Percentiles rank a stretch among this genome's conserved stretches.
These are phyloP conservation scores for Iris macrosiphon DNA, from an alignment of 106 monocot species.

Conservation along the genomic window DNA sequence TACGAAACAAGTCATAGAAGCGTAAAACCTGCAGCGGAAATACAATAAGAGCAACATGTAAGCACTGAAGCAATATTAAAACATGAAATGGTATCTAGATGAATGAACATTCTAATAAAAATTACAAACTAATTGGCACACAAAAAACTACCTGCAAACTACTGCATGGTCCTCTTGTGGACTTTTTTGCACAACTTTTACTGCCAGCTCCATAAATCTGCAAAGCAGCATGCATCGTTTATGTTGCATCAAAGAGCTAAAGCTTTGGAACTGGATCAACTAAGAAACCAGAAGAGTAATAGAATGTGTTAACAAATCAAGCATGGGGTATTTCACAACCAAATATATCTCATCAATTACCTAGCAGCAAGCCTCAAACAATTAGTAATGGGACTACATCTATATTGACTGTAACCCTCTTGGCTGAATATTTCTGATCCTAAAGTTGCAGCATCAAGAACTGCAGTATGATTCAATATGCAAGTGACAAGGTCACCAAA, in stretches of 20 bases:
- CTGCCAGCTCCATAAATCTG: conserved; percentile 36
- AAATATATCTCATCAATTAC: conserved; percentile 11
- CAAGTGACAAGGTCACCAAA: conserved; percentile 28
- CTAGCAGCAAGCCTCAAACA: conserved; percentile 30
- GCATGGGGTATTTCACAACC: neutral
- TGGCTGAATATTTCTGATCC: conserved; percentile 1
- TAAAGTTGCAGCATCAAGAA: conserved; percentile 10
- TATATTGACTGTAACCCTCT: conserved; percentile 1
- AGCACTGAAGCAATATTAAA: neutral
- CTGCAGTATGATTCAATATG: conserved; percentile 18
- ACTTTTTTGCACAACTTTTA: conserved; percentile 15
- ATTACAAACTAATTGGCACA: neutral
- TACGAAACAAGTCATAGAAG: conserved; percentile 16
- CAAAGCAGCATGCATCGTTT: neutral
- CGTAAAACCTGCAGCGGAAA: conserved; percentile 32
- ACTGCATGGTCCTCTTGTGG: conserved; percentile 6
- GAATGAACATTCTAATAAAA: neutral
- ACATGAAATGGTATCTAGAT: neutral
- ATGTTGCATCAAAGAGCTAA: neutral
- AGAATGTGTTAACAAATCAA: neutral
- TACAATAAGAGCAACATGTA: neutral
- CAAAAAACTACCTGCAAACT: conserved; percentile 23
- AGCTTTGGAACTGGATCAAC: neutral
- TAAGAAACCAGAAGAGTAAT: neutral
- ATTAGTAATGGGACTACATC: conserved; percentile 14